These are phyloP conservation scores for Raddia distichophylla DNA, from an alignment of 176 grass and related monocot genomes.

Conservation along the genomic window DNA sequence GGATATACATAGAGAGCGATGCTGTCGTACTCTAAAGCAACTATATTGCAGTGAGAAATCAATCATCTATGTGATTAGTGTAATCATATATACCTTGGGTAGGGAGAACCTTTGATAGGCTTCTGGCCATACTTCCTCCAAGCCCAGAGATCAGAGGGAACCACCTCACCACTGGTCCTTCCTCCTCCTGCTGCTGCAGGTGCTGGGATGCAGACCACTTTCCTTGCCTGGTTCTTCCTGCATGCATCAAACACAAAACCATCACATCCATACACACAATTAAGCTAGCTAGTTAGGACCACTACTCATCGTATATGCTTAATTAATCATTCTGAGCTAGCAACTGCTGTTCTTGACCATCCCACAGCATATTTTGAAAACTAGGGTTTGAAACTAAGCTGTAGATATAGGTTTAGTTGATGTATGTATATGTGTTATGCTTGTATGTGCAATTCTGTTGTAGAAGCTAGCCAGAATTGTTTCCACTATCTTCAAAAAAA, in stretches of 20 bases:
- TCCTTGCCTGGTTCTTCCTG: slow-evolving; percentile 94
- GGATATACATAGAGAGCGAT: slow-evolving; percentile 3
- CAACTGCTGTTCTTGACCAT: background rate
- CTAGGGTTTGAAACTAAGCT: slow-evolving; percentile 36
- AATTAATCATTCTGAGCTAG: background rate
- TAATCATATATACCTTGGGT: slow-evolving; percentile 71
- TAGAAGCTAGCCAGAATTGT: no score
- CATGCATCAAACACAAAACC: slow-evolving; percentile 46
- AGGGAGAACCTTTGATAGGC: slow-evolving; percentile 98
- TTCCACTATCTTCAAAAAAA: no score
- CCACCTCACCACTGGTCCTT: slow-evolving; percentile 73
- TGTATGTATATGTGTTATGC: background rate
- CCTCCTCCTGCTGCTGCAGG: slow-evolving; percentile 54
- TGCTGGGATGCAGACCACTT: slow-evolving; percentile 96
- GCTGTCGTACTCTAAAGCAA: background rate
- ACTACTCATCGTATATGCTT: slow-evolving; percentile 23
- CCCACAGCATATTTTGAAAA: slow-evolving; percentile 1
- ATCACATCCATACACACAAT: background rate
- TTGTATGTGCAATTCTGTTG: background rate
- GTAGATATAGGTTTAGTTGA: slow-evolving; percentile 4
- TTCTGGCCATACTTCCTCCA: slow-evolving; percentile 99
- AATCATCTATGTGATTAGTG: background rate
- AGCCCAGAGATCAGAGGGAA: slow-evolving; percentile 98
- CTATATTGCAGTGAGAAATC: background rate
- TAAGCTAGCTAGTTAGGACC: background rate